These are phyloP conservation scores for Fusarium vanettenii DNA, from an alignment of 2,329 filamentous ascomycete genomes.

Conservation along the genomic window DNA sequence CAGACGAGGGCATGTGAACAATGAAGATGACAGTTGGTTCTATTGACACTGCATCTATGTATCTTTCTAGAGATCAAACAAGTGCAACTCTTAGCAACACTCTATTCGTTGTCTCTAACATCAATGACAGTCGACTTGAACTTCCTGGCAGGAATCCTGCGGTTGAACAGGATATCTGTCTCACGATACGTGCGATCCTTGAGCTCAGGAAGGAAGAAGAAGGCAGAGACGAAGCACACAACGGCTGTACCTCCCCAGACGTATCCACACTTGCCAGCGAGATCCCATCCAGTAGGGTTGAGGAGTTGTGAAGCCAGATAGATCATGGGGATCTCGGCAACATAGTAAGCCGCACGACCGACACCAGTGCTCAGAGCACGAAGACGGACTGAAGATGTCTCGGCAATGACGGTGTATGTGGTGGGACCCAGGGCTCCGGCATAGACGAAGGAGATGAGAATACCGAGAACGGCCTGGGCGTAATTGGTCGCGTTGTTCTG, in stretches of 20 bases:
- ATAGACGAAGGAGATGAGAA: constrained; percentile 74
- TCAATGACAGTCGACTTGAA: constrained; percentile 67
- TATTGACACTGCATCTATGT: not conserved
- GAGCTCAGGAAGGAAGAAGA: constrained; percentile 64
- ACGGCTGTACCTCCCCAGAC: constrained; percentile 68
- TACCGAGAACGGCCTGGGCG: constrained; percentile 70
- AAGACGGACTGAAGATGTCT: constrained; percentile 73
- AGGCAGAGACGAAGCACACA: constrained; percentile 63
- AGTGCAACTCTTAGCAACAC: not conserved
- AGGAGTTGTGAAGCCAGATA: constrained; percentile 70
- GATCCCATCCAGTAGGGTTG: constrained; percentile 60
- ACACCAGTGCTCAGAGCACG: constrained; percentile 71
- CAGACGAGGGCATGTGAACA: not conserved
- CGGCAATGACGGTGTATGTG: constrained; percentile 74
- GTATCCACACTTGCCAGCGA: constrained; percentile 67
- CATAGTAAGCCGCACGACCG: constrained; percentile 71
- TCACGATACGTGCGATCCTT: constrained; percentile 68
- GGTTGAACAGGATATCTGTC: constrained; percentile 69
- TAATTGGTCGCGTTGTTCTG: constrained; percentile 54
- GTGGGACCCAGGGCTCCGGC: constrained; percentile 69
- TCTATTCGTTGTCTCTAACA: constrained; percentile 70
- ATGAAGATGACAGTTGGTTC: not conserved
- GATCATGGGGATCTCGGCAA: constrained; percentile 73
- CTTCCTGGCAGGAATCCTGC: constrained; percentile 63
- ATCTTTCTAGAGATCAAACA: not conserved